phyloP scores from a whole-genome alignment of 176 grass and related monocot species.

The Alopecurus myosuroides region DNA sequence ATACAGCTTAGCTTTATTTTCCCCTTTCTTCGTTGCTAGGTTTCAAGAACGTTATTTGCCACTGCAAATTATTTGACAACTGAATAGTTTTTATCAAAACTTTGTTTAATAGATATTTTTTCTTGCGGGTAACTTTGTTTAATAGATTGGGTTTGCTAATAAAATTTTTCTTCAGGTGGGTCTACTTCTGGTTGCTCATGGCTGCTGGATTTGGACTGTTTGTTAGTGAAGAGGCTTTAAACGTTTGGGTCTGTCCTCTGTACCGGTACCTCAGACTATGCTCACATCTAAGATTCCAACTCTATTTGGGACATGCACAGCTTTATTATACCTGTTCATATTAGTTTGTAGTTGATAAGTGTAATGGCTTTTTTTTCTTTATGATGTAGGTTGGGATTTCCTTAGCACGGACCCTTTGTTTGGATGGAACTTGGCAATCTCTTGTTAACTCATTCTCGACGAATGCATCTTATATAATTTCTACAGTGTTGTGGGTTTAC shows the following conservation, averaged over 20 bases:
- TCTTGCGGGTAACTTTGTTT: too few relatives aligned
- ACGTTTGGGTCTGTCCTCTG: slow-evolving; percentile 93
- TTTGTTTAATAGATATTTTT: not conserved
- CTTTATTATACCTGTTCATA: slow-evolving; percentile 5
- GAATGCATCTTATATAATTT: slow-evolving; percentile 77
- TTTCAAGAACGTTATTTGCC: not conserved
- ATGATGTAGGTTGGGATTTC: slow-evolving; percentile 76
- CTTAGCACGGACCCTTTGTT: slow-evolving; percentile 69
- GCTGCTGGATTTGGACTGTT: slow-evolving; percentile 83
- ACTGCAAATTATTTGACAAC: not conserved
- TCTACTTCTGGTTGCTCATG: slow-evolving; percentile 94
- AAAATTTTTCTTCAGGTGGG: slow-evolving; percentile 60
- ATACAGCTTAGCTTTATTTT: not conserved
- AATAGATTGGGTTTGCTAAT: not conserved
- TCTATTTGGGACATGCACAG: not conserved
- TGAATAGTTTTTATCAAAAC: not conserved
- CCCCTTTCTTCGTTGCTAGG: not conserved
- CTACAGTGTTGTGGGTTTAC: slow-evolving; percentile 86
- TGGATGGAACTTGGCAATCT: slow-evolving; percentile 79
- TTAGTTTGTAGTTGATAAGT: slow-evolving; percentile 5
- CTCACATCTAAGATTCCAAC: slow-evolving; percentile 25
- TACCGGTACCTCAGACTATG: slow-evolving; percentile 51
- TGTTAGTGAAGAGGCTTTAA: slow-evolving; percentile 90
- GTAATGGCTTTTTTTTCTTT: not conserved
- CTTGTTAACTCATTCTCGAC: slow-evolving; percentile 58